Conservation (phyloP, 768 basidiomycete species). For the Termitomyces sp. region DNA sequence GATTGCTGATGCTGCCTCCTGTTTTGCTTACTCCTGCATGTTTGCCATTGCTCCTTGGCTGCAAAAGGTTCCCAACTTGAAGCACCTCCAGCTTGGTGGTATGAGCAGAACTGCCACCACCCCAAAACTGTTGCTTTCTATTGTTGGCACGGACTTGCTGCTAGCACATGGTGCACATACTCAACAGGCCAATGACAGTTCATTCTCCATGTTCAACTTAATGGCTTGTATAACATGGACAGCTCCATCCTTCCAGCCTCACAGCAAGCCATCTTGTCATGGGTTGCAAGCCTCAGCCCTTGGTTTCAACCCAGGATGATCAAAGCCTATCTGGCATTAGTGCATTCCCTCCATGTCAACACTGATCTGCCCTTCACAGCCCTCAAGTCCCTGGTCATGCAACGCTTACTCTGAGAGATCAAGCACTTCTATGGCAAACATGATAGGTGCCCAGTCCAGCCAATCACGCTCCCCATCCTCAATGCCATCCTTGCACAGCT, state of each 20-base stretch:
- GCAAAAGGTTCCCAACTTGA: background rate
- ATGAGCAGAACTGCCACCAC: too few relatives aligned
- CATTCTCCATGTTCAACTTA: background rate
- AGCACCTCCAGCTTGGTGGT: background rate
- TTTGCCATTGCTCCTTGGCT: too few relatives aligned
- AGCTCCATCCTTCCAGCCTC: background rate
- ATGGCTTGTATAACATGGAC: background rate
- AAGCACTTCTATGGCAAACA: too few relatives aligned
- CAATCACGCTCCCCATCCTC: too few relatives aligned
- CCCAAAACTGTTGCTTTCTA: too few relatives aligned
- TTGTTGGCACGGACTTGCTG: background rate
- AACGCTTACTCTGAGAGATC: too few relatives aligned
- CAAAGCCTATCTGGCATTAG: background rate
- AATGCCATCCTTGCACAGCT: too few relatives aligned
- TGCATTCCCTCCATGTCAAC: too few relatives aligned
- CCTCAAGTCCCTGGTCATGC: too few relatives aligned
- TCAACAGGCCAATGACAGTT: background rate
- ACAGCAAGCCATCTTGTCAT: background rate
- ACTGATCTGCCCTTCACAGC: too few relatives aligned
- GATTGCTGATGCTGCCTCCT: background rate
- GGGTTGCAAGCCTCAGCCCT: background rate
- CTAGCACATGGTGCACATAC: background rate
- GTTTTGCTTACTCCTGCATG: too few relatives aligned
- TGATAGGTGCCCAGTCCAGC: too few relatives aligned
- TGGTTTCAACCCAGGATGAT: background rate